Evolutionary conservation across 345 rosid species (phyloP), one percentile per base, ranked within the genome.

Genomic region (Citrus glauca): DNA sequence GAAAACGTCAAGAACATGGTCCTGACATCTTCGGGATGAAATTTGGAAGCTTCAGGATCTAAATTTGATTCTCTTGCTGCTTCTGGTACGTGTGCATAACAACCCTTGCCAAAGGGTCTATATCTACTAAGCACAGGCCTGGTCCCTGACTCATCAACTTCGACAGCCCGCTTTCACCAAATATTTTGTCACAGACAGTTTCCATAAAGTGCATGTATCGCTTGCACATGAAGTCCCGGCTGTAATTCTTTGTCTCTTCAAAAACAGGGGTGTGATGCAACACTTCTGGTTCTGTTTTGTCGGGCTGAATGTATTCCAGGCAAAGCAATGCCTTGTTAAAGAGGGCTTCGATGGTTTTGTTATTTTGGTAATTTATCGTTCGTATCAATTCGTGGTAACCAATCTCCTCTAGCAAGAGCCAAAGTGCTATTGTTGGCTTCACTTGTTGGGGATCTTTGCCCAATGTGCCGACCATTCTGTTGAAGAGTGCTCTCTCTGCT

Each of bases 1-100:
- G 88, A 85, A 78, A 85, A 85, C 4, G 88, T 83, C 0, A 83
- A 27, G 40, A 85, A 83, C 81, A 85, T 72, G 9, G 75, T 83
- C 65, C 83, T 81, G 10, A 40, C 57, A 32, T 81, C 81, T 40
- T 81, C 82, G 2, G 83, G 81, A 76, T 48, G 16, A 30, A 74
- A 81, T 25, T 71, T 78, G 1, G 40, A 27, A 4, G 84, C 84
- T 24, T 64, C 76, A 27, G 82, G 78, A 66, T 83, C 76, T 63
- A 81, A 32, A 9, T 4, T 56, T n/a, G 72, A 53, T 62, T 45
- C n/a, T 37, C 57, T 68, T 1, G 48, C 14, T 38, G 66, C 25
- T 63, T 6, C 33, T 22, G 14, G 50, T 1, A 27, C 32, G 16
- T 1, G 17, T 66, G 10, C 30, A 25, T 45, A 28, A 20, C 67